Conservation (phyloP, 352 stramenopile genomes). For the Pythium insidiosum region DNA sequence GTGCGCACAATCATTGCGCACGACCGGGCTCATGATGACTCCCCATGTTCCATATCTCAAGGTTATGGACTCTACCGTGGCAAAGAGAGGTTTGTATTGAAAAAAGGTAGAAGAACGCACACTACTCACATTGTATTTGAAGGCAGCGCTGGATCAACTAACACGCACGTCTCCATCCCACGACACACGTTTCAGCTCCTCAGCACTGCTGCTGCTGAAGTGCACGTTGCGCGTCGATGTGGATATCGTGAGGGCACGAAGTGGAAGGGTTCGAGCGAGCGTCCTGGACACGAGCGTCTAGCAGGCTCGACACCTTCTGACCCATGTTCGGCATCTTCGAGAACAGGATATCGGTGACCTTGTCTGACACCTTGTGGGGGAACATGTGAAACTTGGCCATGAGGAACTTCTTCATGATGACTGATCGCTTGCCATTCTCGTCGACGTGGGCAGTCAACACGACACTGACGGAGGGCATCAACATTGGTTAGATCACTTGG, state of each 20-base stretch:
- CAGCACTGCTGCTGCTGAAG: too few relatives aligned
- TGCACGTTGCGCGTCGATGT: too few relatives aligned
- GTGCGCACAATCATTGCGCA: neutral
- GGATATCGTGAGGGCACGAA: too few relatives aligned
- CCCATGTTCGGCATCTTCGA: constrained; percentile 47
- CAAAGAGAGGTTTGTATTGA: too few relatives aligned
- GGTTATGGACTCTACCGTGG: too few relatives aligned
- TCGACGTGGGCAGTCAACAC: constrained; percentile 58
- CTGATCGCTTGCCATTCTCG: constrained; percentile 47
- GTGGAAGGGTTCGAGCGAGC: neutral
- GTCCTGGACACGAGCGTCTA: constrained; percentile 36
- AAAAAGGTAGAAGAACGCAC: too few relatives aligned
- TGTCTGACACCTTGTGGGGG: constrained; percentile 56
- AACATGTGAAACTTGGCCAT: constrained; percentile 81
- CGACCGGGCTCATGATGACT: neutral
- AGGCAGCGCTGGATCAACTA: too few relatives aligned
- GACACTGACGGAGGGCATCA: constrained; percentile 21
- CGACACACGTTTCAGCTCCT: too few relatives aligned
- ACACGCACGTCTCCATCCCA: too few relatives aligned
- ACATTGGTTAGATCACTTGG: constrained; percentile 3
- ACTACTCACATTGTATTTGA: too few relatives aligned
- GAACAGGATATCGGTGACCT: constrained; percentile 53
- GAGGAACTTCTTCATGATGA: constrained; percentile 75
- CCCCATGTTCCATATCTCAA: too few relatives aligned
- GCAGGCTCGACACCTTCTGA: constrained; percentile 55